Conservation (phyloP, 208 protist genomes). For the Acanthamoeba divionensis region DNA sequence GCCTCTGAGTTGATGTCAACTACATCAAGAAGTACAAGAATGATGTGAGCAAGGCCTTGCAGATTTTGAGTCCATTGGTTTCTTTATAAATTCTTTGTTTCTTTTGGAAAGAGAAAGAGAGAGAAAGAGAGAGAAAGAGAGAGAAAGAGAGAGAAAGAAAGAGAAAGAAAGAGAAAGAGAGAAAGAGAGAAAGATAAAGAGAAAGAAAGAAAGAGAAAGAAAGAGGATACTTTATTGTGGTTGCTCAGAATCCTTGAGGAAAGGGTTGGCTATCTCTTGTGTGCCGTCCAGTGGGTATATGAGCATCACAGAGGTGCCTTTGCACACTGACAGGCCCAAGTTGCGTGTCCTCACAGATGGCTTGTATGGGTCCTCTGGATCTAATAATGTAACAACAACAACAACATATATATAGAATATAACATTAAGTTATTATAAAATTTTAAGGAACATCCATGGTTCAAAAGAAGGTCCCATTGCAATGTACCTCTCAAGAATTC, state of each 20-base stretch:
- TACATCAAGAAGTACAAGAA: no score
- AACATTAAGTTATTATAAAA: neutral
- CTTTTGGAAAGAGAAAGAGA: neutral
- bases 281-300: conserved; percentile 68
- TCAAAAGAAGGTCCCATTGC: neutral
- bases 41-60: no score
- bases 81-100: no score
- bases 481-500: conserved; percentile 71
- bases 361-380: conserved; percentile 61
- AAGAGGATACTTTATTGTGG: neutral
- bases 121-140: neutral
- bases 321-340: conserved; percentile 71
- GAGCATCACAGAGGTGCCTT: conserved; percentile 72
- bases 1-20: no score
- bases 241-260: conserved; percentile 48
- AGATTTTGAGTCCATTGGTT: no score
- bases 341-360: conserved; percentile 64
- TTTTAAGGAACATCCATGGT: neutral
- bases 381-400: neutral
- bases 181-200: neutral
- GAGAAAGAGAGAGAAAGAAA: neutral
- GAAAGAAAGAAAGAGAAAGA: neutral
- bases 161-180: neutral
- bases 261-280: conserved; percentile 74
- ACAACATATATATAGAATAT: neutral